Percentiles rank a stretch among this genome's conserved stretches.
These are phyloP conservation scores for Peronospora tabacina DNA, from an alignment of 352 stramenopile genomes.

Conservation along the genomic window DNA sequence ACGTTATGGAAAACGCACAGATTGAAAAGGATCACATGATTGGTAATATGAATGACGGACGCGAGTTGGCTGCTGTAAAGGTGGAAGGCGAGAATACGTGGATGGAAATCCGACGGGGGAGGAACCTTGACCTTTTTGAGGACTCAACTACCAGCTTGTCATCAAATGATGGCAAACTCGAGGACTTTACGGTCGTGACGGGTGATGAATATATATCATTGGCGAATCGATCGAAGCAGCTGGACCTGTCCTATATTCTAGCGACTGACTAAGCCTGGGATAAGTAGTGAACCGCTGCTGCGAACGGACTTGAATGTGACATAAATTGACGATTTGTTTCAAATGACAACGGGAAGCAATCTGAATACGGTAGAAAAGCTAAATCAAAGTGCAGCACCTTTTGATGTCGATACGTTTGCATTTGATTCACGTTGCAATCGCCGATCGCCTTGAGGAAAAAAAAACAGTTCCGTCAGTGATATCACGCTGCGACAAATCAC, in stretches of 20 bases:
- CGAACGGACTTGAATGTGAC: too few relatives aligned
- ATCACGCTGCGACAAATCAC: constrained; percentile 2
- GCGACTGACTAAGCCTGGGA: constrained; percentile 1
- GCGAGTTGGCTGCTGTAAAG: constrained; percentile 7
- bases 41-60: constrained; percentile 23
- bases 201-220: constrained; percentile 5
- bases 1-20: constrained; percentile 31
- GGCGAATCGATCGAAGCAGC: constrained; percentile 1
- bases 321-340: not conserved
- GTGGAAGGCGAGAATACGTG: not conserved
- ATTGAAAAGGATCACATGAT: constrained; percentile 46
- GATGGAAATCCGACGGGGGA: too few relatives aligned
- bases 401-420: too few relatives aligned
- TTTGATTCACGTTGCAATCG: too few relatives aligned
- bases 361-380: not conserved
- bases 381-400: not conserved
- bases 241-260: constrained; percentile 11
- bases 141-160: not conserved
- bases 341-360: not conserved
- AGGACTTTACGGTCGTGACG: constrained; percentile 1
- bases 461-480: not conserved
- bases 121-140: too few relatives aligned
- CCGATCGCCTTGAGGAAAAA: not conserved
- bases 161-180: not conserved
- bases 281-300: too few relatives aligned